A percentile compares a stretch with the other conserved stretches of the same genome.
These are phyloP conservation scores for Berkeleyomyces basicola DNA, from an alignment of 2,329 filamentous ascomycete genomes.

Conservation along the genomic window DNA sequence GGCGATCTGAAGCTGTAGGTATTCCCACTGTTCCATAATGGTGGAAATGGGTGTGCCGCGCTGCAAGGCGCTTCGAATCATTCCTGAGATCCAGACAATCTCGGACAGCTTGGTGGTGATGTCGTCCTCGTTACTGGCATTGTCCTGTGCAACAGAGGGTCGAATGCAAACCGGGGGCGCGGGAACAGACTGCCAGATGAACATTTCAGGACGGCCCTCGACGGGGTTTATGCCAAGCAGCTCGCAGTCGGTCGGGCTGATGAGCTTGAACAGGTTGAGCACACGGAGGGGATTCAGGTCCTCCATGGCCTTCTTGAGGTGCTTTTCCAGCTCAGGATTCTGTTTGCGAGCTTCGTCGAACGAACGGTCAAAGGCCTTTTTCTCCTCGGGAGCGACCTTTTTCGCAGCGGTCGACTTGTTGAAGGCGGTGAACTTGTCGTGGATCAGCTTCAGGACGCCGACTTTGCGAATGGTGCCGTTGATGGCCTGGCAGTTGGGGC, in stretches of 20 bases:
- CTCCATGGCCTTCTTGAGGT: slow-evolving; percentile 81
- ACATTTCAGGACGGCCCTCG: slow-evolving; percentile 86
- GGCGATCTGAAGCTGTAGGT: slow-evolving; percentile 82
- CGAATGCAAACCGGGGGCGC: slow-evolving; percentile 88
- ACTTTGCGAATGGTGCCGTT: slow-evolving; percentile 90
- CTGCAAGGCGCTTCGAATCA: slow-evolving; percentile 66
- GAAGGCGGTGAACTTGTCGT: slow-evolving; percentile 80
- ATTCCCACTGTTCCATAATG: slow-evolving; percentile 98
- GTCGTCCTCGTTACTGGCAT: slow-evolving; percentile 87
- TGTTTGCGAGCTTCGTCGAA: slow-evolving; percentile 64
- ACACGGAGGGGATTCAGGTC: slow-evolving; percentile 83
- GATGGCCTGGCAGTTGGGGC: slow-evolving; percentile 61
- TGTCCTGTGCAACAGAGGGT: slow-evolving; percentile 85
- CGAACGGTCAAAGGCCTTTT: slow-evolving; percentile 70
- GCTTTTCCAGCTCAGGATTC: slow-evolving; percentile 74
- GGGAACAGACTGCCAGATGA: slow-evolving; percentile 92
- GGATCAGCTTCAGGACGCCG: slow-evolving; percentile 79
- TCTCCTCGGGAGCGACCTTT: slow-evolving; percentile 68
- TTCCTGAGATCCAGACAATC: slow-evolving; percentile 80
- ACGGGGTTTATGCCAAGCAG: slow-evolving; percentile 73
- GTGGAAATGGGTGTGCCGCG: slow-evolving; percentile 74
- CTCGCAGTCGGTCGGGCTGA: slow-evolving; percentile 74
- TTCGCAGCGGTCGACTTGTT: slow-evolving; percentile 76
- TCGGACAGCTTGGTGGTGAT: slow-evolving; percentile 94
- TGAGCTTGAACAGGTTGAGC: slow-evolving; percentile 79